phyloP scores from a whole-genome alignment of 345 rosid genomes.

The Abelmoschus esculentus region DNA sequence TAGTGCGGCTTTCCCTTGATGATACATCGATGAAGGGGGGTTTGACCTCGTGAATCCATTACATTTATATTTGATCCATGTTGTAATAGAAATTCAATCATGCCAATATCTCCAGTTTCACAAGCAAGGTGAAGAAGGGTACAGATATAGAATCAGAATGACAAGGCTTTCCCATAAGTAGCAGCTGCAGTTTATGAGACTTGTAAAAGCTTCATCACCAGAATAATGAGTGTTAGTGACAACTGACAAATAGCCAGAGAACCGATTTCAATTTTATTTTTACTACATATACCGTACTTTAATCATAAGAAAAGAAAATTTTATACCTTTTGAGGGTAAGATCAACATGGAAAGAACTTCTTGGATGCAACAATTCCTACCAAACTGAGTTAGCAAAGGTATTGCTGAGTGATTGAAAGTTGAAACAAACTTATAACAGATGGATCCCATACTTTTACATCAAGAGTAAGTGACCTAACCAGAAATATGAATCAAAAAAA shows the following conservation, averaged over 20 bases:
- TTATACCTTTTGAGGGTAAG: conserved; percentile 51
- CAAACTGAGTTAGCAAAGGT: conserved; percentile 88
- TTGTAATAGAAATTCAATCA: conserved; percentile 92
- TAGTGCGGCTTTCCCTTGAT: conserved; percentile 45
- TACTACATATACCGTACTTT: not conserved
- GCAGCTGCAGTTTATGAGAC: conserved; percentile 52
- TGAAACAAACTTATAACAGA: conserved; percentile 87
- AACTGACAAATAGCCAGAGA: not conserved
- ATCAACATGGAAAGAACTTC: conserved; percentile 60
- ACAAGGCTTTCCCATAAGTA: conserved; percentile 57
- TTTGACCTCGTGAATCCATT: conserved; percentile 68
- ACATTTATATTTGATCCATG: conserved; percentile 83
- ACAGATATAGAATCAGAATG: conserved; percentile 67
- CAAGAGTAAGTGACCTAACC: conserved; percentile 98
- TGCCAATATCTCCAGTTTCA: conserved; percentile 61
- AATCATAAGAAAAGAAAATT: conserved; percentile 11
- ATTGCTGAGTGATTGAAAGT: conserved; percentile 95
- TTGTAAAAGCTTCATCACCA: conserved; percentile 41
- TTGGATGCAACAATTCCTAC: conserved; percentile 90
- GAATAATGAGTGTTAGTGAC: conserved; percentile 26
- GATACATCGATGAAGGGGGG: conserved; percentile 73
- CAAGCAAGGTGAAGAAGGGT: not conserved
- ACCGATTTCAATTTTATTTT: not conserved
- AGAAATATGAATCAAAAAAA: conserved; percentile 29
- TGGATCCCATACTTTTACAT: conserved; percentile 98